Percentiles rank a stretch among this genome's conserved stretches.
These are phyloP conservation scores for Myxozyma geophila DNA, from an alignment of 805 yeast species.

Conservation along the genomic window DNA sequence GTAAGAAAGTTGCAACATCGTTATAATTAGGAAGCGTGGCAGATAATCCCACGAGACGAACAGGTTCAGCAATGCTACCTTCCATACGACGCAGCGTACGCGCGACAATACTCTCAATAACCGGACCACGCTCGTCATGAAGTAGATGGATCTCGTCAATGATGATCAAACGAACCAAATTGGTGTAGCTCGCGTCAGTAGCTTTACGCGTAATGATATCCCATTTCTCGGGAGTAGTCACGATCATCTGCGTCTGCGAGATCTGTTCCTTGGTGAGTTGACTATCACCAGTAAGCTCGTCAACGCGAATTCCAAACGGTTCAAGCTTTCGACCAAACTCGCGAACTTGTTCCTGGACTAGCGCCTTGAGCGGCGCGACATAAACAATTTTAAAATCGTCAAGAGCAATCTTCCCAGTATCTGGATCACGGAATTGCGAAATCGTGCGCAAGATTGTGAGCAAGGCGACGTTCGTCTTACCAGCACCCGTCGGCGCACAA, in stretches of 20 bases:
- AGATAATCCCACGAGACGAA: constrained; percentile 54
- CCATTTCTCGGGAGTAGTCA: constrained; percentile 69
- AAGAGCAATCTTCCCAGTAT: constrained; percentile 46
- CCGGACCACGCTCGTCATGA: constrained; percentile 54
- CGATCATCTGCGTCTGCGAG: constrained; percentile 56
- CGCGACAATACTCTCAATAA: constrained; percentile 55
- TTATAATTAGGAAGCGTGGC: constrained; percentile 60
- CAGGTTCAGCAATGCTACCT: constrained; percentile 76
- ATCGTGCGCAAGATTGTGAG: constrained; percentile 59
- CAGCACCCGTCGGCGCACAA: constrained; percentile 65
- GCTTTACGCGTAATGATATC: constrained; percentile 60
- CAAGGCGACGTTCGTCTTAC: constrained; percentile 81
- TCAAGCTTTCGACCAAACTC: constrained; percentile 55
- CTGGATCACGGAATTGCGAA: constrained; percentile 69
- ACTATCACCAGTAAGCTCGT: constrained; percentile 63
- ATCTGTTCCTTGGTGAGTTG: constrained; percentile 52
- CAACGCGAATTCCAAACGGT: constrained; percentile 51
- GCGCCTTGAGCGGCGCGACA: constrained; percentile 64
- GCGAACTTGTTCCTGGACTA: constrained; percentile 56
- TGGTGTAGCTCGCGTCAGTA: constrained; percentile 60
- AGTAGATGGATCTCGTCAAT: constrained; percentile 56
- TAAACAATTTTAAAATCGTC: constrained; percentile 47
- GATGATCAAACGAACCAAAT: constrained; percentile 53
- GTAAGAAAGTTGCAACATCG: constrained; percentile 53
- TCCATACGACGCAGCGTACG: constrained; percentile 56